phyloP scores from a whole-genome alignment of 2,329 filamentous ascomycete genomes.

The Trichophyton simii region DNA sequence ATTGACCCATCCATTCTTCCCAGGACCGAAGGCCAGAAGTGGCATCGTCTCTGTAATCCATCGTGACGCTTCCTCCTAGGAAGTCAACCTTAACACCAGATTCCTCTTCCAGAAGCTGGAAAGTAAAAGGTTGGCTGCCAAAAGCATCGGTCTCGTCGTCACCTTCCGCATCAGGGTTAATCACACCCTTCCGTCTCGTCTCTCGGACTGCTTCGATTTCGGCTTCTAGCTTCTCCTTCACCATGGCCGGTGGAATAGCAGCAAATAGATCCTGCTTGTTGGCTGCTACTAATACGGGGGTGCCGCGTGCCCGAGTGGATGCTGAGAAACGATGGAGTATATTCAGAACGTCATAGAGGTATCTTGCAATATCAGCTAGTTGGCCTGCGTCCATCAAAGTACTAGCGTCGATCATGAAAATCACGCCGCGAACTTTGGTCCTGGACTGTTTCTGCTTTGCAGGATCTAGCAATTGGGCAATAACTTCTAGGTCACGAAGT shows the following conservation, averaged over 20 bases:
- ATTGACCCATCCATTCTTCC: slow-evolving; percentile 80
- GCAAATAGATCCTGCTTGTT: slow-evolving; percentile 97
- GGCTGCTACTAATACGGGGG: slow-evolving; percentile 72
- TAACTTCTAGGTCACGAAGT: slow-evolving; percentile 51
- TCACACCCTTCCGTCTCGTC: slow-evolving; percentile 64
- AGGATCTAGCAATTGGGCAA: slow-evolving; percentile 28
- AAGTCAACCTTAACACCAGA: slow-evolving; percentile 66
- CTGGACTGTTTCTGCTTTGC: slow-evolving; percentile 26
- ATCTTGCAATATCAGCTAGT: slow-evolving; percentile 63
- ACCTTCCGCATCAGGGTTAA: slow-evolving; percentile 50
- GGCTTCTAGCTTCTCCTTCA: slow-evolving; percentile 61
- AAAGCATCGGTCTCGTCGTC: slow-evolving; percentile 75
- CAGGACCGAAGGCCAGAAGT: slow-evolving; percentile 65
- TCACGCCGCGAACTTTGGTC: slow-evolving; percentile 45
- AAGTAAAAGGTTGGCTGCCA: slow-evolving; percentile 72
- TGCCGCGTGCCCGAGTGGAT: slow-evolving; percentile 38
- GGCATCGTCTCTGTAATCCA: slow-evolving; percentile 41
- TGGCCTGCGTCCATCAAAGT: slow-evolving; percentile 37
- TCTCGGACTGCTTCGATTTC: slow-evolving; percentile 69
- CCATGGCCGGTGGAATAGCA: slow-evolving; percentile 64
- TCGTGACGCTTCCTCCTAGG: slow-evolving; percentile 53
- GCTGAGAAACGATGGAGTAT: slow-evolving; percentile 57
- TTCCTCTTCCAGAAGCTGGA: slow-evolving; percentile 68
- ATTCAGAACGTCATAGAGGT: slow-evolving; percentile 82
- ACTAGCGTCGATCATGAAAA: slow-evolving; percentile 83